Evolutionary conservation across 352 stramenopile genomes (phyloP), one percentile per base, ranked within the genome.

Genomic region (Phytophthora tentaculata): DNA sequence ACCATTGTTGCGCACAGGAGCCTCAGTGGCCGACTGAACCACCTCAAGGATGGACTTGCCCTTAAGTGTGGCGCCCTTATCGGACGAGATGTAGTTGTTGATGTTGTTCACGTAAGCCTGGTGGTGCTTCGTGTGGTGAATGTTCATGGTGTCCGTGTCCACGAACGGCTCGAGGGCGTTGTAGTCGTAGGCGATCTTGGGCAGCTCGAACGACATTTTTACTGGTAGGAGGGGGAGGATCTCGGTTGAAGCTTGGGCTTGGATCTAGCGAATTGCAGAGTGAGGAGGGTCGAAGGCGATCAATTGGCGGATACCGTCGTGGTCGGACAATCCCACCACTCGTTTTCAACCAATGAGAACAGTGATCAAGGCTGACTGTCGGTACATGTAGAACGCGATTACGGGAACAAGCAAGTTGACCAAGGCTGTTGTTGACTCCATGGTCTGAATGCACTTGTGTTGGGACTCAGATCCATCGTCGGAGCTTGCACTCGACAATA

Each of bases 71-170:
- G 74, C 50, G 64, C 89, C 89, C 71, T 93, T 90, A 64, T 91
- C 87, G 63, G 80, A 83, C 41, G 64, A 73, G 68, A 96, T 91
- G 70, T 84, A 94, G 67, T 87, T 92, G 84, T 97, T 94, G 78
- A 95, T 92, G 77, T 96, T 96, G 83, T 94, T 96, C 58, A 96
- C 84, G 70, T 95, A 95, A 29, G 79, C 84, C 74, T 95, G 85
- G 85, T 97, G 91, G 76, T 97, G 91, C 76, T 97, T 97, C 50
- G 85, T 94, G 79, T 97, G 91, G 79, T 97, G 91, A 78, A 96
- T 97, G 67, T 95, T 94, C 86, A 97, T 92, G 28, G 90, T 97
- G 32, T 69, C 71, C 61, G 91, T 93, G 76, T 94, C 88, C 74
- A 97, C 90, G 52, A 93, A 94, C 24, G 91, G 91, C 73, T 95